phyloP scores from a whole-genome alignment of 2,329 filamentous ascomycete species.

The Elsinoe australis region DNA sequence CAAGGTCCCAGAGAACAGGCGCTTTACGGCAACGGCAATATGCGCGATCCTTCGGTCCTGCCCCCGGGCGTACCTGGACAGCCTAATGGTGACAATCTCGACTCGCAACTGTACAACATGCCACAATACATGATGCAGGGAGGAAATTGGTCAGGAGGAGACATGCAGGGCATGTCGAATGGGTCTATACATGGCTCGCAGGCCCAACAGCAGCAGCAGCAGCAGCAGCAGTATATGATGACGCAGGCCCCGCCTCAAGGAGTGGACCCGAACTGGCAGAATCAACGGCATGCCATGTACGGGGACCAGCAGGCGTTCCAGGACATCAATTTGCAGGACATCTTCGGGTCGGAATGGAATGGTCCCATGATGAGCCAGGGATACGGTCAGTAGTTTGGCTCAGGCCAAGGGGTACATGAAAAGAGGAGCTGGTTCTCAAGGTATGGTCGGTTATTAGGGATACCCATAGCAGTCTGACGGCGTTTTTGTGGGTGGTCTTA shows the following conservation, averaged over 20 bases:
- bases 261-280: slow-evolving; percentile 18
- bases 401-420: background rate
- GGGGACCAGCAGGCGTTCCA: slow-evolving; percentile 24
- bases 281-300: slow-evolving; percentile 22
- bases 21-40: slow-evolving; percentile 15
- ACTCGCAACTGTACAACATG: slow-evolving; percentile 65
- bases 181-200: slow-evolving; percentile 8
- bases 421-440: background rate
- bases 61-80: slow-evolving; percentile 17
- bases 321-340: slow-evolving; percentile 32
- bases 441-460: slow-evolving; percentile 6
- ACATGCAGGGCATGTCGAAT: slow-evolving; percentile 10
- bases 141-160: slow-evolving; percentile 28
- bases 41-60: slow-evolving; percentile 5
- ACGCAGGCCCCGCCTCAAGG: slow-evolving; percentile 9
- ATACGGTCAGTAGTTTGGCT: slow-evolving; percentile 17
- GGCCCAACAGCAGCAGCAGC: slow-evolving; percentile 24
- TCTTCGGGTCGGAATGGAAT: slow-evolving; percentile 34
- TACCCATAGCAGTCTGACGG: slow-evolving; percentile 7
- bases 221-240: slow-evolving; percentile 19
- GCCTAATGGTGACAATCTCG: slow-evolving; percentile 51
- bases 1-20: slow-evolving; percentile 30
- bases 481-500: background rate
- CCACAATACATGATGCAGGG: slow-evolving; percentile 62
- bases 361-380: slow-evolving; percentile 25